Conservation (phyloP, 257 asterid species). For the Solanum tarapatanum region DNA sequence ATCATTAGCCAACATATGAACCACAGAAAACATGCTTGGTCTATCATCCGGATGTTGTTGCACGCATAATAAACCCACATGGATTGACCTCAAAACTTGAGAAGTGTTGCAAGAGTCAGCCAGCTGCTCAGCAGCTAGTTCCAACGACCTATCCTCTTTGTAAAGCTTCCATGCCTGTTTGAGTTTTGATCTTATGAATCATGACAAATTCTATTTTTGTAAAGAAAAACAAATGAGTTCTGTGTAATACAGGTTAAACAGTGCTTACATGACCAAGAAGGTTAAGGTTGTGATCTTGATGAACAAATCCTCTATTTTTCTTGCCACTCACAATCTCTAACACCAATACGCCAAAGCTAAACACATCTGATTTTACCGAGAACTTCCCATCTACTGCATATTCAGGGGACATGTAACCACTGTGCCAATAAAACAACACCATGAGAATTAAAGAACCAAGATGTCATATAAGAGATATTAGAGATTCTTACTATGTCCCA, state of each 20-base stretch:
- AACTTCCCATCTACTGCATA: conserved; percentile 18
- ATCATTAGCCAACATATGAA: not conserved
- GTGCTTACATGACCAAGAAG: conserved; percentile 22
- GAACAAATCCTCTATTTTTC: conserved; percentile 16
- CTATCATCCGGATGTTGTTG: not conserved
- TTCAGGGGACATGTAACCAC: conserved; percentile 29
- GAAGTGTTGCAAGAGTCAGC: not conserved
- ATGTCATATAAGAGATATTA: not conserved
- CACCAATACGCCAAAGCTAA: conserved; percentile 22
- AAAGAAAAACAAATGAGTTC: not conserved
- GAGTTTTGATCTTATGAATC: not conserved
- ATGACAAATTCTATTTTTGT: not conserved
- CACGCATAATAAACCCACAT: not conserved
- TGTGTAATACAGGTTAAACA: not conserved
- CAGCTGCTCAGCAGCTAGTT: not conserved
- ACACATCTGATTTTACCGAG: conserved; percentile 24
- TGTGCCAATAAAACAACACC: not conserved
- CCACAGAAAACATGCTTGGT: not conserved
- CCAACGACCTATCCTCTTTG: not conserved
- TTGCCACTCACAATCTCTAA: conserved; percentile 17
- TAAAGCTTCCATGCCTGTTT: conserved; percentile 1
- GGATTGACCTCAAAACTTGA: not conserved
- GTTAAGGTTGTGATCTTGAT: conserved; percentile 12
- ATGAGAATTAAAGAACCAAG: not conserved
- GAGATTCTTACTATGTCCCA: conserved; percentile 16